Evolutionary conservation across 257 asterid species (phyloP).

Genomic region (Solanum etuberosum): DNA sequence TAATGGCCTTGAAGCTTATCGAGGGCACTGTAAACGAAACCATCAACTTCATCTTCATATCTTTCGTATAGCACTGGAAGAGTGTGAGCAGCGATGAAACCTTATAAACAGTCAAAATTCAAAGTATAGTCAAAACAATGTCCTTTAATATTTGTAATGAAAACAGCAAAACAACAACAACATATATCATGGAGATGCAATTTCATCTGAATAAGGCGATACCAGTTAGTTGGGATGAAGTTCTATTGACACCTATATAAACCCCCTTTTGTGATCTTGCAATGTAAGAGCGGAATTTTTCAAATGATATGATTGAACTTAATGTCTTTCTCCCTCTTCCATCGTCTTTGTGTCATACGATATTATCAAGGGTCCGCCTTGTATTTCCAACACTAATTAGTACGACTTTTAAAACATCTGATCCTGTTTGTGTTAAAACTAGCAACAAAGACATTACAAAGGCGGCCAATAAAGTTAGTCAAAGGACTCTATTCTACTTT

Average conservation of each 20-base stretch:
- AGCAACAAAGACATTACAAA: too few relatives aligned
- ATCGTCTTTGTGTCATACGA: not conserved
- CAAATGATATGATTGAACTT: not conserved
- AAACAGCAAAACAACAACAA: not conserved
- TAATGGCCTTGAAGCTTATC: conserved; percentile 51
- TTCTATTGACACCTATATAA: not conserved
- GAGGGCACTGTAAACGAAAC: conserved; percentile 32
- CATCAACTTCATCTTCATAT: conserved; percentile 70
- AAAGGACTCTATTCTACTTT: not conserved
- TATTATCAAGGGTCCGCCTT: not conserved
- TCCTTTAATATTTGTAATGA: not conserved
- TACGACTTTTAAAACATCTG: not conserved
- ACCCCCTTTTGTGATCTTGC: too few relatives aligned
- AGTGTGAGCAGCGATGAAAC: conserved; percentile 80
- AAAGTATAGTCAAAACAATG: not conserved
- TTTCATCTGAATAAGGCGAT: not conserved
- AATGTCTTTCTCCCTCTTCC: not conserved
- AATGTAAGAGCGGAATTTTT: not conserved
- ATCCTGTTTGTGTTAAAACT: not conserved
- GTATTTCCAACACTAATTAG: not conserved
- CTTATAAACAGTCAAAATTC: conserved; percentile 13
- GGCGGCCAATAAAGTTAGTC: too few relatives aligned
- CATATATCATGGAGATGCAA: not conserved
- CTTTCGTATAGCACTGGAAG: conserved; percentile 69
- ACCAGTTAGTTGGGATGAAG: not conserved